A percentile compares a stretch with the other conserved stretches of the same genome.
Conservation (phyloP, 2,329 filamentous ascomycete species). For the Curvularia lunata region DNA sequence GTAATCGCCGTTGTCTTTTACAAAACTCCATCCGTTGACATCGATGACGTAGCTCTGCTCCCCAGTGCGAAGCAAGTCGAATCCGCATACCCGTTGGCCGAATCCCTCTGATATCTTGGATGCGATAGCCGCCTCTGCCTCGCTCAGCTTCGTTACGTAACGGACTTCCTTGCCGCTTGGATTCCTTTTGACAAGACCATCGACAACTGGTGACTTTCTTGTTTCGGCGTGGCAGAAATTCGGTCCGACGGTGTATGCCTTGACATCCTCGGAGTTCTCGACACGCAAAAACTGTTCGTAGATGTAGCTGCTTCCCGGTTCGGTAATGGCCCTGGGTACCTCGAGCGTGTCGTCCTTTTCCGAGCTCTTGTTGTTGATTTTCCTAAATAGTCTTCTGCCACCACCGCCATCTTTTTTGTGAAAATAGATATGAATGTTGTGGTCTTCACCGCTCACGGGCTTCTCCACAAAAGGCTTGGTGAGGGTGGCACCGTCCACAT, state of each 20-base stretch:
- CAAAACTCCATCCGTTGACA: constrained; percentile 99
- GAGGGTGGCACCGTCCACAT: constrained; percentile 81
- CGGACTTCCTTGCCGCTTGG: constrained; percentile 96
- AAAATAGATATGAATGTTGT: constrained; percentile 99
- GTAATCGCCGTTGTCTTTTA: constrained; percentile 99
- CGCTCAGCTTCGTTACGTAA: constrained; percentile 84
- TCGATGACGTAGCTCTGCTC: constrained; percentile 97
- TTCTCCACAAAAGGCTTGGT: constrained; percentile 98
- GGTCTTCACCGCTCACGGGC: constrained; percentile 96
- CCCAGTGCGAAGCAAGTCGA: constrained; percentile 86
- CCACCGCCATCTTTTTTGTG: constrained; percentile 85
- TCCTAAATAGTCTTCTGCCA: constrained; percentile 89
- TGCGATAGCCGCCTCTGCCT: constrained; percentile 84
- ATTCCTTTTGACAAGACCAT: constrained; percentile 93
- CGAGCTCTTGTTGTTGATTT: constrained; percentile 98
- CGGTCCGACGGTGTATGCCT: constrained; percentile 95
- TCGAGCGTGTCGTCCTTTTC: constrained; percentile 83
- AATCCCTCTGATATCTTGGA: constrained; percentile 89
- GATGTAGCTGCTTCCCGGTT: constrained; percentile 83
- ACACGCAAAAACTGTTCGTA: constrained; percentile 98
- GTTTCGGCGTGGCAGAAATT: constrained; percentile 96
- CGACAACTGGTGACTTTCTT: constrained; percentile 94
- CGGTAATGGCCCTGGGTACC: constrained; percentile 79
- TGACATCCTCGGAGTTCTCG: constrained; percentile 97
- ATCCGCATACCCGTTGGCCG: constrained; percentile 93